Base-by-base conservation (phyloP, 441 rosid species). In the Geranium incanum region DNA sequence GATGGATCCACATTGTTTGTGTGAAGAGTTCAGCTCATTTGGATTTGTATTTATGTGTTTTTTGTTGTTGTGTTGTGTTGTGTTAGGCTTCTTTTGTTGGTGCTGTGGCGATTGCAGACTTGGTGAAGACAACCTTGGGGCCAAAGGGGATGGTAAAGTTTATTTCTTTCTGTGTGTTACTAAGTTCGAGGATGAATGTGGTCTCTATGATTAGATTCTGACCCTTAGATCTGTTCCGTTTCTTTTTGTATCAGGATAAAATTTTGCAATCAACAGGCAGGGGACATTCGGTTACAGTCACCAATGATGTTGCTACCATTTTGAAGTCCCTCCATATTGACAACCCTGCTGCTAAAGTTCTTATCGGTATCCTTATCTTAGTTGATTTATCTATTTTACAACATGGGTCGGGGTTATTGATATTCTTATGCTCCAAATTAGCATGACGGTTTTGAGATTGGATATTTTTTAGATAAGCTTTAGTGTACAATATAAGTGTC, bases 251-350 rank as follows among this genome's bases (percentile, higher is more conserved):
- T 21, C 73, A 92, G 97, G 99, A 95, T 82, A 95, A 95, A 72
- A 95, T 95, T 77, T 84, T 92, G 68, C 99, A 95, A 74, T 95
- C 99, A 50, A 92, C 97, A 0, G 98, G 97, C 73, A 83, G 97
- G 78, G 97, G 96, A 48, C 90, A 76, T 65, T 68, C 67, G 13
- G 93, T 95, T 23, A 89, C 96, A 78, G 99, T 92, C 72, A 92
- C 98, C 4, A 95, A 95, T 76, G 99, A 95, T 74, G 99, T 98
- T 72, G 98, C 96, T 43, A 92, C 99, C 63, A 95, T 92, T 80
- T 85, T 95, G 59, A 95, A 92, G 82, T 95, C 98, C 68, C 88
- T 95, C 13, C 98, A 86, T 79, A 83, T 95, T 68, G 97, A 95
- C 84, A 95, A 90, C 81, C 90, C 99, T 18, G 98, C 98, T 38